Base-by-base conservation (phyloP, 305 asterid genomes). In the Solanum hybrid region DNA sequence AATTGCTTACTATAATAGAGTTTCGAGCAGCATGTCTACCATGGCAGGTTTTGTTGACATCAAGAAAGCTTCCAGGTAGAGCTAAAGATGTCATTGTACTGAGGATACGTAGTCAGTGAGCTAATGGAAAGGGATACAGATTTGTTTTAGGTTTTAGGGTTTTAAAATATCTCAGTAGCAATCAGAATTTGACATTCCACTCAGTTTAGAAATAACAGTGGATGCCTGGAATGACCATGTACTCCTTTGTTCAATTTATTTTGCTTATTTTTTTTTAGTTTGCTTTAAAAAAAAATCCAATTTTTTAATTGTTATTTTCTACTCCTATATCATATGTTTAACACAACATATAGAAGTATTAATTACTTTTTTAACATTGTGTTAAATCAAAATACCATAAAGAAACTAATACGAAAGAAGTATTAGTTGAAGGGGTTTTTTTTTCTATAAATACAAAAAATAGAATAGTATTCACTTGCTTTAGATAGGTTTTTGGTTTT, bases 21-120 rank as follows among this genome's bases (percentile, higher is more conserved):
- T 31, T 76, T 66, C 37, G 36, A 11, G 78, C 51, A 22, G 78
- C 36, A 79, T 88, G 10, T 45, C 86, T 69, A 32, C 66, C 51
- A 29, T 14, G 89, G 69, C 87, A 10, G 75, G 87, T 87, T 79
- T 82, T 91, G 88, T 15, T 88, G 85, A 51, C 88, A 12, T 90
- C 88, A 42, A 91, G 27, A 85, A 92, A 92, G 93, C 91, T 88
- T 92, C 94, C 94, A 85, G 90, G 90, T 87, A 94, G 89, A 89
- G 94, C 94, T 88, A 93, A 78, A 80, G 96, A 93, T 88, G 94
- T 94, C 98, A 96, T 96, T 22, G 17, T 19, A 73, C 79, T 19
- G 42, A 11, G 40, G 81, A 32, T 45, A 19, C 45, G 26, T 8
- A 32, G 81, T 76, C 24, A 17, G 38, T 77, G 40, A 31, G 81